A percentile compares a stretch with the other conserved stretches of the same genome.
Evolutionary conservation across 768 basidiomycete species (phyloP).

Genomic region (Tulasnella calospora): DNA sequence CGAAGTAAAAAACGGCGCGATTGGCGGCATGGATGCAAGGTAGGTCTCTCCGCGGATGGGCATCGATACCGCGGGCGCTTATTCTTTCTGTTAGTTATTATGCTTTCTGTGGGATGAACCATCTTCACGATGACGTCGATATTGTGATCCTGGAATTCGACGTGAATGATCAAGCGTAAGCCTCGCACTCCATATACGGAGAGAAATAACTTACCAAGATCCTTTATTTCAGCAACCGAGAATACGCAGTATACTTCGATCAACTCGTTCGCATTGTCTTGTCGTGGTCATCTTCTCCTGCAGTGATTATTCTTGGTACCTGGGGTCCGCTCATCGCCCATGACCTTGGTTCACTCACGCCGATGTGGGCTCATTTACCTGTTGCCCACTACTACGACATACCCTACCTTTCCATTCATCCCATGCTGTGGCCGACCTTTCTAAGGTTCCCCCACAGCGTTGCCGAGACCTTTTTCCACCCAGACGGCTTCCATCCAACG

Average conservation of each 20-base stretch:
- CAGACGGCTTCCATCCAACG: slow-evolving; percentile 8
- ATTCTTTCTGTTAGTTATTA: slow-evolving; percentile 5
- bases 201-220: not conserved
- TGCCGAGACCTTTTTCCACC: not conserved
- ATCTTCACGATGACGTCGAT: slow-evolving; percentile 7
- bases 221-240: not conserved
- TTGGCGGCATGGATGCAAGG: slow-evolving; percentile 18
- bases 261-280: slow-evolving; percentile 18
- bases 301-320: slow-evolving; percentile 7
- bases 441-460: slow-evolving; percentile 16
- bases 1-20: slow-evolving; percentile 7
- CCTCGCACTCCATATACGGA: not conserved
- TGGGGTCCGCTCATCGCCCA: slow-evolving; percentile 6
- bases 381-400: slow-evolving; percentile 19
- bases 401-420: slow-evolving; percentile 8
- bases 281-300: slow-evolving; percentile 5
- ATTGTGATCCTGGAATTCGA: slow-evolving; percentile 21
- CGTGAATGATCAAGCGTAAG: slow-evolving; percentile 17
- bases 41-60: not conserved
- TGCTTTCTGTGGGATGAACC: slow-evolving; percentile 17
- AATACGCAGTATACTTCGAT: slow-evolving; percentile 12
- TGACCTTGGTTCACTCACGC: slow-evolving; percentile 14
- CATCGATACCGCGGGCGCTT: not conserved
- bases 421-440: not conserved
- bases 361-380: slow-evolving; percentile 5